Conservation (phyloP, 805 yeast species). For the Nakazawaea ishiwadae region DNA sequence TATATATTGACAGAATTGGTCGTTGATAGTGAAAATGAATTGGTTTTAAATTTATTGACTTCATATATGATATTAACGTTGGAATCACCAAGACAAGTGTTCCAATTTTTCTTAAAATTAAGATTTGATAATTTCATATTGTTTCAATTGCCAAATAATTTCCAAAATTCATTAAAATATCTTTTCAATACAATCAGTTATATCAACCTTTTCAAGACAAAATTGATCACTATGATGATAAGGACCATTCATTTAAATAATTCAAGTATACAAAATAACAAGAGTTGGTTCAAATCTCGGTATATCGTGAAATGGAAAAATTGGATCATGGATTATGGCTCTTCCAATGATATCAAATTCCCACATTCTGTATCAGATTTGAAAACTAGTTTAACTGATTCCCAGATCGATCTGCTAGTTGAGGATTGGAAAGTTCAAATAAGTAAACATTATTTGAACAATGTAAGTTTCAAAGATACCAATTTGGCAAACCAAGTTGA, state of each 20-base stretch:
- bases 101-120: slow-evolving; percentile 20
- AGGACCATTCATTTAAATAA: slow-evolving; percentile 18
- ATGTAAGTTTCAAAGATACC: slow-evolving; percentile 13
- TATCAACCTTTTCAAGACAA: slow-evolving; percentile 18
- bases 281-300: slow-evolving; percentile 22
- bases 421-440: slow-evolving; percentile 20
- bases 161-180: slow-evolving; percentile 23
- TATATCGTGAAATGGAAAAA: slow-evolving; percentile 22
- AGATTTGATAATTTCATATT: slow-evolving; percentile 16
- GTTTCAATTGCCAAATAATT: slow-evolving; percentile 15
- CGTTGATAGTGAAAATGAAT: slow-evolving; percentile 26
- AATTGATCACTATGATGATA: slow-evolving; percentile 18
- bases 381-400: slow-evolving; percentile 13
- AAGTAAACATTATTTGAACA: slow-evolving; percentile 15
- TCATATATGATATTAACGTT: slow-evolving; percentile 20
- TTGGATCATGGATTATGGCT: slow-evolving; percentile 21
- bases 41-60: slow-evolving; percentile 19
- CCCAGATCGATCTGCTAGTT: slow-evolving; percentile 9
- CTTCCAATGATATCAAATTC: slow-evolving; percentile 16
- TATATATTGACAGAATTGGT: slow-evolving; percentile 16
- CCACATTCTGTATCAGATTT: slow-evolving; percentile 17
- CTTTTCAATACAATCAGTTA: slow-evolving; percentile 25
- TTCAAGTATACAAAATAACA: slow-evolving; percentile 14
- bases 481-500: slow-evolving; percentile 17
- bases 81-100: slow-evolving; percentile 17